These are phyloP conservation scores for Yamadazyma siamensis DNA, from an alignment of 1,139 yeast species.

Conservation along the genomic window DNA sequence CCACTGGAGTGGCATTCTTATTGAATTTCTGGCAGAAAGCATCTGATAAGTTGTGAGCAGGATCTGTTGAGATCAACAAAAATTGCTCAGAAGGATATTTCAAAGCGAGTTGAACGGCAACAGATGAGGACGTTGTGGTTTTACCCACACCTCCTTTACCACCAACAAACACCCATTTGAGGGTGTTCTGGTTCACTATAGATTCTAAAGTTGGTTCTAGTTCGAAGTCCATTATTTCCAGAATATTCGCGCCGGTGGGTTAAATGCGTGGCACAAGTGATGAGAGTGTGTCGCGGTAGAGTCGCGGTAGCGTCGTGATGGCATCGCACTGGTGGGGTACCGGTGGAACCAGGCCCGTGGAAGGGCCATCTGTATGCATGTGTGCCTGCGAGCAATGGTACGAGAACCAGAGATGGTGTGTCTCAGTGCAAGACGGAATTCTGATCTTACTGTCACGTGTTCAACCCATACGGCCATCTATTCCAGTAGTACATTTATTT, in stretches of 20 bases:
- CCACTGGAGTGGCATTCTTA: constrained; percentile 91
- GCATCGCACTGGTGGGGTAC: too few relatives aligned
- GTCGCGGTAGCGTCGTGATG: too few relatives aligned
- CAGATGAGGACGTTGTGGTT: constrained; percentile 93
- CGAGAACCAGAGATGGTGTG: too few relatives aligned
- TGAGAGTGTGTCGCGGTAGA: not conserved
- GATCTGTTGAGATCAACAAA: constrained; percentile 91
- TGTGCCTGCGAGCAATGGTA: too few relatives aligned
- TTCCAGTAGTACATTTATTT: too few relatives aligned
- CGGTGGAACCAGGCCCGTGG: too few relatives aligned
- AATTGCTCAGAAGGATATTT: constrained; percentile 80
- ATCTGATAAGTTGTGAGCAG: constrained; percentile 95
- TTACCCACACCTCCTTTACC: constrained; percentile 99
- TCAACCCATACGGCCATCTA: too few relatives aligned
- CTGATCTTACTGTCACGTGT: too few relatives aligned
- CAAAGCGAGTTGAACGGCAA: constrained; percentile 86
- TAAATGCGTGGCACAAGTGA: too few relatives aligned
- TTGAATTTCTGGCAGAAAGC: constrained; percentile 98
- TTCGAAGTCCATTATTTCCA: constrained; percentile 44
- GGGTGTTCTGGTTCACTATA: constrained; percentile 59
- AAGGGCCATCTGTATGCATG: too few relatives aligned
- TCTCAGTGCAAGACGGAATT: too few relatives aligned
- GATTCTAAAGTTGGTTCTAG: constrained; percentile 69
- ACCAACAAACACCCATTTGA: constrained; percentile 97
- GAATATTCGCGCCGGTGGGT: too few relatives aligned